Conservation (phyloP, 2,329 filamentous ascomycete species). For the Calonectria hongkongensis region DNA sequence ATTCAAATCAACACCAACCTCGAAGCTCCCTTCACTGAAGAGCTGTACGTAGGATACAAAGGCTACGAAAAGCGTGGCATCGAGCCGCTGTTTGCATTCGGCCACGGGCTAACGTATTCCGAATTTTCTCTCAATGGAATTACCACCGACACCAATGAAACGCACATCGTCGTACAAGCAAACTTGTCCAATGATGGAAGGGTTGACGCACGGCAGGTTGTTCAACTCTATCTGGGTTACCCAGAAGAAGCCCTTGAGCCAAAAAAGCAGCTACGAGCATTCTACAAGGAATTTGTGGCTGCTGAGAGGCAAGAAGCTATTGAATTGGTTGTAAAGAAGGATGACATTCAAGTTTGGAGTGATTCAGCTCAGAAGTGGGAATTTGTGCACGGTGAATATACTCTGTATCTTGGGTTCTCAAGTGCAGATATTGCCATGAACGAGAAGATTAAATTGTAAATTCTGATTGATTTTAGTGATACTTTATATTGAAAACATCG, state of each 20-base stretch:
- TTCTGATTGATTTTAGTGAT: not conserved
- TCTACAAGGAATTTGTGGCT: not conserved
- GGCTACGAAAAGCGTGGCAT: conserved; percentile 10
- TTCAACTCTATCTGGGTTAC: conserved; percentile 7
- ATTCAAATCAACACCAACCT: conserved; percentile 21
- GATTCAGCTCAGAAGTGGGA: not conserved
- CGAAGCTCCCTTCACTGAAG: not conserved
- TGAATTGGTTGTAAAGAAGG: not conserved
- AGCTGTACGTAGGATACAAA: conserved; percentile 16
- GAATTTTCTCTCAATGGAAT: not conserved
- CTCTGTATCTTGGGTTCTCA: conserved; percentile 10
- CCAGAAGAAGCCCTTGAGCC: conserved; percentile 1
- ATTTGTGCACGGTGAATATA: conserved; percentile 2
- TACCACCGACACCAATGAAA: not conserved
- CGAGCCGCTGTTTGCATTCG: conserved; percentile 9
- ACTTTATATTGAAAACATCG: no score
- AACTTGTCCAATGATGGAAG: not conserved
- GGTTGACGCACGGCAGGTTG: not conserved
- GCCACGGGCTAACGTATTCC: conserved; percentile 4
- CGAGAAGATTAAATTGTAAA: not conserved
- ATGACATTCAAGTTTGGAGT: conserved; percentile 13
- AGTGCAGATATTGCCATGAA: not conserved
- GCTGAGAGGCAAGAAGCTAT: not conserved
- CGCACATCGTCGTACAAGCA: not conserved
- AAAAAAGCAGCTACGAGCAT: not conserved